Conservation (phyloP, 768 basidiomycete genomes). For the Auricularia cornea region DNA sequence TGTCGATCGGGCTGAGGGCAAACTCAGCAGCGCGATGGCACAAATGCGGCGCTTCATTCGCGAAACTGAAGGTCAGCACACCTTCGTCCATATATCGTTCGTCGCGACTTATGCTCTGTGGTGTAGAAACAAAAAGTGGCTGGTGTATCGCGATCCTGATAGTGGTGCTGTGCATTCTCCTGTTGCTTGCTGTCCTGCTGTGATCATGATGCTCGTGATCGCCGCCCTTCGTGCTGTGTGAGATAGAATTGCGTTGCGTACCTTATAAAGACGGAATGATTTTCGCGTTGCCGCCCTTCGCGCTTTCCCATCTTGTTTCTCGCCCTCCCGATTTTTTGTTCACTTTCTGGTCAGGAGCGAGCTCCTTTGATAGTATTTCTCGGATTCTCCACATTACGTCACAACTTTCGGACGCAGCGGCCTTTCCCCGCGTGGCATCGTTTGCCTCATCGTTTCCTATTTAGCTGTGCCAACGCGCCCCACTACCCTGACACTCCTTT, state of each 20-base stretch:
- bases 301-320: not conserved
- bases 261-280: not conserved
- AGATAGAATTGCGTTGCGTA: not conserved
- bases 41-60: constrained; percentile 73
- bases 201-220: constrained; percentile 21
- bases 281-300: not conserved
- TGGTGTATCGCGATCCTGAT: constrained; percentile 87
- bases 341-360: not conserved
- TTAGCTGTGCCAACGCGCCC: too few relatives aligned
- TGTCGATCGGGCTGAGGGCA: constrained; percentile 60
- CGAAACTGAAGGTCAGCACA: constrained; percentile 64
- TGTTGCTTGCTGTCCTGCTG: constrained; percentile 73
- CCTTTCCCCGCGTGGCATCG: not conserved
- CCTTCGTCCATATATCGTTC: not conserved
- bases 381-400: not conserved
- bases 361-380: not conserved
- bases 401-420: not conserved
- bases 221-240: not conserved
- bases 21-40: constrained; percentile 56
- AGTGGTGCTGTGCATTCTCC: constrained; percentile 64
- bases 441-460: not conserved
- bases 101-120: not conserved
- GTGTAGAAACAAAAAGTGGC: constrained; percentile 71
- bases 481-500: too few relatives aligned
- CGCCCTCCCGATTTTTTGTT: not conserved